phyloP scores from a whole-genome alignment of 805 yeast genomes.

The Nakazawaea molendinolei region DNA sequence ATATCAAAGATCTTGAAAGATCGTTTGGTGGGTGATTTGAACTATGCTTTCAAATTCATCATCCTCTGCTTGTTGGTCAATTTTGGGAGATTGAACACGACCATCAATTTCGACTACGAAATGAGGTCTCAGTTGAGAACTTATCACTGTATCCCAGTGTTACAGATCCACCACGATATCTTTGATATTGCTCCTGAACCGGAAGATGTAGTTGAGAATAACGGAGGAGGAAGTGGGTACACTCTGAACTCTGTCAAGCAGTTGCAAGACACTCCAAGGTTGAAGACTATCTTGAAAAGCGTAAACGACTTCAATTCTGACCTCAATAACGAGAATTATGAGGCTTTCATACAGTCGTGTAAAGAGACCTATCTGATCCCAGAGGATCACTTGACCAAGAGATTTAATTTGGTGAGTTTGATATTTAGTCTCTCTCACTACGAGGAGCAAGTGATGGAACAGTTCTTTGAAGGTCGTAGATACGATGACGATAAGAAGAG shows the following conservation, averaged over 20 bases:
- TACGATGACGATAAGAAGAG: conserved; percentile 16
- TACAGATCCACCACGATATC: conserved; percentile 59
- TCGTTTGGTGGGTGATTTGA: conserved; percentile 56
- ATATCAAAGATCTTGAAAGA: conserved; percentile 81
- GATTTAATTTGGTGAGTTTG: conserved; percentile 34
- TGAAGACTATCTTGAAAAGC: conserved; percentile 83
- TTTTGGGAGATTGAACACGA: conserved; percentile 90
- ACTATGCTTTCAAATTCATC: conserved; percentile 28
- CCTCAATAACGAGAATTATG: conserved; percentile 36
- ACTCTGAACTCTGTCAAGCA: conserved; percentile 54
- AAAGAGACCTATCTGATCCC: conserved; percentile 16
- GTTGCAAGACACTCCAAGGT: conserved; percentile 89
- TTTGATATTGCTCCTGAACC: conserved; percentile 8
- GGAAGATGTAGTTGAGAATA: conserved; percentile 11
- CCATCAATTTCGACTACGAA: conserved; percentile 89
- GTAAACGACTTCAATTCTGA: conserved; percentile 66
- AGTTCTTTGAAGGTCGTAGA: conserved; percentile 18
- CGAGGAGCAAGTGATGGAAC: conserved; percentile 42
- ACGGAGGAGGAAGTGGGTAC: conserved; percentile 25
- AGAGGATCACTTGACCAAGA: conserved; percentile 2
- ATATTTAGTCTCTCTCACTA: conserved; percentile 68
- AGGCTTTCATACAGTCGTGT: conserved; percentile 35
- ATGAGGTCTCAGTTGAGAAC: conserved; percentile 93
- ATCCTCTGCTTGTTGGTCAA: conserved; percentile 70
- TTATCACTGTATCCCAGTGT: conserved; percentile 86